Evolutionary conservation across 805 yeast genomes (phyloP), one percentile per base, ranked within the genome.

Genomic region (Starmerella cellae): DNA sequence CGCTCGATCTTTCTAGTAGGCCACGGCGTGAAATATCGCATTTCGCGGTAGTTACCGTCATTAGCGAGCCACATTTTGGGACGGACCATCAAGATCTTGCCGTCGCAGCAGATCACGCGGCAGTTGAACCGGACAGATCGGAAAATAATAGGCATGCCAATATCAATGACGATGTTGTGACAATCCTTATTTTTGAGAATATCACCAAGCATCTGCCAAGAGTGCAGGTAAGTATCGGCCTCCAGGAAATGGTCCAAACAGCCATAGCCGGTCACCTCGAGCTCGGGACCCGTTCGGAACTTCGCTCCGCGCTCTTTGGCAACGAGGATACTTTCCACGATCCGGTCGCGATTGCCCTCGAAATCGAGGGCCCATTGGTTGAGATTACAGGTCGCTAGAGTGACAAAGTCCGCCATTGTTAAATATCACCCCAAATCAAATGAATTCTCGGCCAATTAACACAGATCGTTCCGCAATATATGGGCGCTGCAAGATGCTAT

Each of bases 281-380:
- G 69, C 60, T 91, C 99, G 2, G 98, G 98, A 2, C 99, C 99
- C 17, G 93, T 95, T 57, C 99, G 71, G 39, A 93, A 69, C 17
- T 68, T 65, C 0, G 99, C 93, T 14, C 83, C 82, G 46, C 64
- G 69, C 23, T 62, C 60, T 56, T 87, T 91, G 41, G 99, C 95
- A 39, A 72, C 67, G 19, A 57, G 59, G 55, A 91, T 88, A 42
- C 94, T 79, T 55, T 79, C 79, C 20, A 91, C 55, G 49, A 91
- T 88, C 44, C 99, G 69, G 57, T 87, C 95, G 41, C 95, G 70
- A 62, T 91, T 91, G 4, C 98, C 99, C 60, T 88, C 97, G 60
- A 84, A 91, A 60, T 91, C 99, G 42, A 91, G 68, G 0, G 98
- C 95, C 99, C 99, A 91, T 71, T 91, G 99, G 65, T 91, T 91